Evolutionary conservation across 2,329 filamentous ascomycete genomes (phyloP).

Genomic region (Epichloe bromicola): DNA sequence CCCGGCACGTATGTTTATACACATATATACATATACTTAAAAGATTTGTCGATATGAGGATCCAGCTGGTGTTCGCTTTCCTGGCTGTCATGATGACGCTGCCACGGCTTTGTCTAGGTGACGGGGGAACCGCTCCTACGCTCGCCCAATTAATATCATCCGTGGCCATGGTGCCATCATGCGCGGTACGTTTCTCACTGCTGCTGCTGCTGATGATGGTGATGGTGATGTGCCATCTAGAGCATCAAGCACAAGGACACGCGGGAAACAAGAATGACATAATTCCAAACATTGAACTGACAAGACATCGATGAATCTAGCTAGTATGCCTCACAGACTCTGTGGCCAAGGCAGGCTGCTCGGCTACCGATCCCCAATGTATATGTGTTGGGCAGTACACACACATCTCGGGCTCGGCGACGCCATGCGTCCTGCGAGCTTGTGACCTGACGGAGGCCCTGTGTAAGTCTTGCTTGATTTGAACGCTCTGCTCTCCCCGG

Average conservation of each 20-base stretch:
- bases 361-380: conserved; percentile 1
- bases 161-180: neutral
- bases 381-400: conserved; percentile 24
- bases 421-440: conserved; percentile 11
- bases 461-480: conserved; percentile 9
- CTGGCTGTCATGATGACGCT: neutral
- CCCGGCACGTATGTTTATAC: too few species aligned
- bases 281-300: neutral
- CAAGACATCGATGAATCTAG: neutral
- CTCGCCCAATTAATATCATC: neutral
- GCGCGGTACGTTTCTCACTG: neutral
- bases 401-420: conserved; percentile 10
- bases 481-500: neutral
- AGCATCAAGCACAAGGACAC: too few species aligned
- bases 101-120: neutral
- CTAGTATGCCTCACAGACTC: neutral
- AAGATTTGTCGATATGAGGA: neutral
- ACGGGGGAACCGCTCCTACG: neutral
- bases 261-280: too few species aligned
- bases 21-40: too few species aligned
- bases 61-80: neutral
- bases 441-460: conserved; percentile 15
- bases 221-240: too few species aligned
- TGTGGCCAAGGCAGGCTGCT: conserved; percentile 7
- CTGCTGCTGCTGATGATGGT: too few species aligned